These are phyloP conservation scores for Colletotrichum camelliae DNA, from an alignment of 2,329 filamentous ascomycete genomes.

Conservation along the genomic window DNA sequence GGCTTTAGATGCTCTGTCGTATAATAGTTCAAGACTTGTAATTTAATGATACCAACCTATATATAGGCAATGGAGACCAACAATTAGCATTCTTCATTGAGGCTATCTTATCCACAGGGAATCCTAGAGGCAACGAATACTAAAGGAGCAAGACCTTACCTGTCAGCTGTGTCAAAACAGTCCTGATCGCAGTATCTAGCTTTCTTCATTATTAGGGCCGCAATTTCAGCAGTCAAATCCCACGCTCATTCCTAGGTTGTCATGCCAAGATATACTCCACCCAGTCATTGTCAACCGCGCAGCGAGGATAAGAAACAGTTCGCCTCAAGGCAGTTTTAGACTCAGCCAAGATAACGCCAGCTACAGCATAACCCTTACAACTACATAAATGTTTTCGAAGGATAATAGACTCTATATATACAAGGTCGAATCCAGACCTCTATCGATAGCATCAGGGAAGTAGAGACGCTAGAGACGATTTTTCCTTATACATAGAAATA, in stretches of 20 bases:
- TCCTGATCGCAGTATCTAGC: neutral
- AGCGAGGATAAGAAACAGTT: neutral
- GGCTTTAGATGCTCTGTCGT: neutral
- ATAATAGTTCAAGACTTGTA: neutral
- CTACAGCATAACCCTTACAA: neutral
- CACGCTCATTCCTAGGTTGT: neutral
- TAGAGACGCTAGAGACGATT: neutral
- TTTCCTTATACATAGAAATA: neutral
- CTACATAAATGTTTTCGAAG: neutral
- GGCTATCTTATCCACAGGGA: neutral
- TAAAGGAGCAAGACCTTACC: neutral
- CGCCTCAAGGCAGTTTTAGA: neutral
- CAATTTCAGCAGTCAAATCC: neutral
- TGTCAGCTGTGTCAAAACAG: neutral
- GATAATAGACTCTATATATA: neutral
- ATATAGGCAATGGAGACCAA: neutral
- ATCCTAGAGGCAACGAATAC: neutral
- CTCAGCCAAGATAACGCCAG: neutral
- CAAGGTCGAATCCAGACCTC: neutral
- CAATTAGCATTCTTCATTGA: neutral
- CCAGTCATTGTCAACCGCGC: neutral
- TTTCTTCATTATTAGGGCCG: neutral
- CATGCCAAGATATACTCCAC: neutral
- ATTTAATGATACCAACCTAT: neutral
- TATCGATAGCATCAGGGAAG: neutral